Percentiles rank a stretch among this genome's conserved stretches.
phyloP scores from a whole-genome alignment of 2,329 filamentous ascomycete species.

The Penicillium brevicompactum region DNA sequence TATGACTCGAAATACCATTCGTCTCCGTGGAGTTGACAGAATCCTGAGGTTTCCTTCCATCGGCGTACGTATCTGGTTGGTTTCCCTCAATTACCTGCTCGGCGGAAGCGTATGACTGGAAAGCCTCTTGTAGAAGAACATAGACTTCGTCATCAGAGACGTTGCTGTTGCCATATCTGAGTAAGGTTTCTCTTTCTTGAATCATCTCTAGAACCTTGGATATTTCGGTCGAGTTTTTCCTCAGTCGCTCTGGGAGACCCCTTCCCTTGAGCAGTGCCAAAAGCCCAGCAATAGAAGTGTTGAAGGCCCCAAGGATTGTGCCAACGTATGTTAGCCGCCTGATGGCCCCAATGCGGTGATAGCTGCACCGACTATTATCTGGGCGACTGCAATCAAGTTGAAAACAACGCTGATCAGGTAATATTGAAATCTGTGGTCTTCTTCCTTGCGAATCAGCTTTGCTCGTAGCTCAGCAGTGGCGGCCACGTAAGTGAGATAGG shows the following conservation, averaged over 20 bases:
- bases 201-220: slow-evolving; percentile 1
- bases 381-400: slow-evolving; percentile 8
- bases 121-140: too few relatives aligned
- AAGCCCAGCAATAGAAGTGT: slow-evolving; percentile 10
- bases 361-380: slow-evolving; percentile 8
- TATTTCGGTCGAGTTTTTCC: slow-evolving; percentile 6
- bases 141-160: too few relatives aligned
- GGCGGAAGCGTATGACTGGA: too few relatives aligned
- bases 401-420: not conserved
- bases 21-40: too few relatives aligned
- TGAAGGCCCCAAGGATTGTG: slow-evolving; percentile 11
- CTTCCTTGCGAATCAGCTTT: not conserved
- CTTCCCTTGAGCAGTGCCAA: slow-evolving; percentile 13
- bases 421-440: not conserved
- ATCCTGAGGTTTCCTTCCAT: too few relatives aligned
- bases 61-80: too few relatives aligned
- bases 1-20: too few relatives aligned
- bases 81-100: too few relatives aligned
- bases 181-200: too few relatives aligned
- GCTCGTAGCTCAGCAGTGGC: not conserved
- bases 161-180: too few relatives aligned
- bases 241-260: slow-evolving; percentile 12
- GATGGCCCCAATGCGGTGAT: slow-evolving; percentile 13
- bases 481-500: not conserved
- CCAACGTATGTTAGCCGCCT: slow-evolving; percentile 7